These are phyloP conservation scores for Boletus reticuloceps DNA, from an alignment of 768 basidiomycete species.

Conservation along the genomic window DNA sequence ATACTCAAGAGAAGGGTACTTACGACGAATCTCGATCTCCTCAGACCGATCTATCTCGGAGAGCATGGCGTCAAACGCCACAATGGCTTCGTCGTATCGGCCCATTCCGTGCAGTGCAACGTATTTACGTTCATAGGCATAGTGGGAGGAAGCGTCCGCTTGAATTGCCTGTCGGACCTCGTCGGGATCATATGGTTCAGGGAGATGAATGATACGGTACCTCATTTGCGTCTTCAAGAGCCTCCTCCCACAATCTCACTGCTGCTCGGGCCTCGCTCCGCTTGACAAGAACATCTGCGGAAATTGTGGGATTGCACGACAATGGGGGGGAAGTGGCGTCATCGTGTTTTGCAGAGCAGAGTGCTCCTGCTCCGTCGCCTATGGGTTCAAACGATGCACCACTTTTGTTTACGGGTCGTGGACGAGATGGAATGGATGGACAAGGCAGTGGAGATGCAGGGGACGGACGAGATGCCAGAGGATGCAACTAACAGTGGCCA, in stretches of 20 bases:
- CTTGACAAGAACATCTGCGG: neutral
- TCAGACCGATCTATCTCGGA: neutral
- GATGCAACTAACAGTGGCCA: neutral
- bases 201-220: neutral
- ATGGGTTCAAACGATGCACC: too few species aligned
- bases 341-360: too few species aligned
- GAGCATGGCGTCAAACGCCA: neutral
- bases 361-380: too few species aligned
- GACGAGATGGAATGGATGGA: neutral
- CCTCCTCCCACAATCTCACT: neutral
- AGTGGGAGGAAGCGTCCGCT: neutral
- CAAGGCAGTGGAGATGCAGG: too few species aligned
- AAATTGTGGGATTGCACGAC: neutral
- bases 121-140: neutral
- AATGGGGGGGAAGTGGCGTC: neutral
- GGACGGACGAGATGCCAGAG: neutral
- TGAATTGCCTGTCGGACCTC: neutral
- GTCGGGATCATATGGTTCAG: neutral
- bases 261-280: neutral
- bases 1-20: neutral
- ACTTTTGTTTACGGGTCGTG: neutral
- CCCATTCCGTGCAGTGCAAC: neutral
- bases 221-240: neutral
- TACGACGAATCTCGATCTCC: neutral
- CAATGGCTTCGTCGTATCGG: neutral